Evolutionary conservation across 805 yeast genomes (phyloP).

Genomic region (Zygosaccharomyces rouxii): DNA sequence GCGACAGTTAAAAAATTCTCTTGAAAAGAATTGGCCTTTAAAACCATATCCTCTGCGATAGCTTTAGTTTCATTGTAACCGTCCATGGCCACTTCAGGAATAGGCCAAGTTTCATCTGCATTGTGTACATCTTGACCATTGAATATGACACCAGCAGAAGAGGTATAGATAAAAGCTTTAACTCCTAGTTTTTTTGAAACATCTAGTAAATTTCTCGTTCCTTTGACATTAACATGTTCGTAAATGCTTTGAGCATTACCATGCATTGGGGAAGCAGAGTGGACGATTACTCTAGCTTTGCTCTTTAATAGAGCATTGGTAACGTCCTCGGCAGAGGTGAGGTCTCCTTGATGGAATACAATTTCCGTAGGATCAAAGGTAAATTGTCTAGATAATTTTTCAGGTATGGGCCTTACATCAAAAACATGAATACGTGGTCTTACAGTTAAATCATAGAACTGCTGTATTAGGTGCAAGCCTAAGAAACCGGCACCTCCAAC

Average conservation of each 20-base stretch:
- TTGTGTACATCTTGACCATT: conserved; percentile 90
- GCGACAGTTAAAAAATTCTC: conserved; percentile 71
- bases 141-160: conserved; percentile 96
- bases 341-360: conserved; percentile 71
- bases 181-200: conserved; percentile 50
- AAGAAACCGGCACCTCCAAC: conserved; percentile 97
- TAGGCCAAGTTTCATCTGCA: conserved; percentile 93
- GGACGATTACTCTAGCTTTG: conserved; percentile 74
- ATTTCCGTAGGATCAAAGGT: conserved; percentile 62
- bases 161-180: conserved; percentile 82
- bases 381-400: conserved; percentile 61
- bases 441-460: conserved; percentile 62
- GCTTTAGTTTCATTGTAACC: conserved; percentile 96
- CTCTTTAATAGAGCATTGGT: conserved; percentile 53
- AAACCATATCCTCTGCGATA: conserved; percentile 76
- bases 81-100: conserved; percentile 89
- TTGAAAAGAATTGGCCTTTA: conserved; percentile 60
- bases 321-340: conserved; percentile 71
- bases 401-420: conserved; percentile 87
- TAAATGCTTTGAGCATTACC: conserved; percentile 79
- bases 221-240: conserved; percentile 84
- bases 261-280: conserved; percentile 95
- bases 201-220: conserved; percentile 70
- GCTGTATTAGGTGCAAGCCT: conserved; percentile 86
- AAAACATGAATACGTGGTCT: conserved; percentile 77